Base-by-base conservation (phyloP, 2,329 filamentous ascomycete genomes). In the Colletotrichum cereale region DNA sequence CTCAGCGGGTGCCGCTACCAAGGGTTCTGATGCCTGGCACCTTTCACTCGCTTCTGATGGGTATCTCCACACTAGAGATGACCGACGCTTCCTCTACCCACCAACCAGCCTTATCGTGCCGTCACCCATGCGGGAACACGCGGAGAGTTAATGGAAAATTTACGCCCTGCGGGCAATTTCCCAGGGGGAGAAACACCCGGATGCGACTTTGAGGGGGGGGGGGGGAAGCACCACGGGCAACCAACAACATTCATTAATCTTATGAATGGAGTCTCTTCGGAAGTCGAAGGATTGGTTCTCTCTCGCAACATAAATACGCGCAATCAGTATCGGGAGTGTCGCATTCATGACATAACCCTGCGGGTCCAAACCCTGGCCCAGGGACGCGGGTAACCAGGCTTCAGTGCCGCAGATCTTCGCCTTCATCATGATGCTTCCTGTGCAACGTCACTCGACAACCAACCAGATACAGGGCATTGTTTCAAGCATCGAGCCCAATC, bases 111-210 rank as follows among this genome's bases (percentile, higher is more conserved):
- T 66, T 67, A 58, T 47, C 34, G 50, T 34, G 42, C 57, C 44
- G 24, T 38, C 24, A 71, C 56, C 64, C 67, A 67, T 71, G 67
- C 42, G 16, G 42, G 26, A 40, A 67, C 67, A 62, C 63, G 57
- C 67, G 63, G 63, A 61, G 61, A 24, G 5, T 50, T 38, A 34
- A 52, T 29, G 44, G 34, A 34, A 44, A 65, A 64, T 53, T 34
- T 58, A 58, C 58, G 58, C 16, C 31, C 40, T 21, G 34, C 42
- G 61, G 42, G 34, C 42, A 71, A 60, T 56, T 62, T 62, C 56
- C 62, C 44, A 12, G 26, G 40, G 29, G 31, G 21, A 34, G 18
- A 26, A 34, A 62, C 3, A 48, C 67, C 67, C 64, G 60, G 64
- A 57, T 31, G 21, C 16, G 34, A 21, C 42, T 40, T 31, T 24